These are phyloP conservation scores for Malus hybrid DNA, from an alignment of 331 rosid genomes.

Conservation along the genomic window DNA sequence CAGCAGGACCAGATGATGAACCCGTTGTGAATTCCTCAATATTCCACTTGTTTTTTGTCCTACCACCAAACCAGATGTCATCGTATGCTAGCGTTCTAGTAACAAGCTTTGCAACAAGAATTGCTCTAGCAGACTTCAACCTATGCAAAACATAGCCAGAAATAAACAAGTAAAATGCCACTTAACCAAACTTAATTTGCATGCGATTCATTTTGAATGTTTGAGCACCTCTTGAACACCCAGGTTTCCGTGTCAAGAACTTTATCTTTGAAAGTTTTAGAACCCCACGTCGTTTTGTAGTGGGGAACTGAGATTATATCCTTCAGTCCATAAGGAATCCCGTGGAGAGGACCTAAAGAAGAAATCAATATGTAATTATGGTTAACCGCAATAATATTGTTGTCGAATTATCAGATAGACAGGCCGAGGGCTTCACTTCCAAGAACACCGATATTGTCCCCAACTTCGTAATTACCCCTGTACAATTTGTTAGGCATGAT, in stretches of 20 bases:
- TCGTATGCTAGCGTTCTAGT: conserved; percentile 73
- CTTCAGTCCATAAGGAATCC: conserved; percentile 83
- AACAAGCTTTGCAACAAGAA: conserved; percentile 84
- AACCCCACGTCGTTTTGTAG: conserved; percentile 77
- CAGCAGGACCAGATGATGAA: conserved; percentile 76
- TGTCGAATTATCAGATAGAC: too few relatives aligned
- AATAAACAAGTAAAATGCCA: not conserved
- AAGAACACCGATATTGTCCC: too few relatives aligned
- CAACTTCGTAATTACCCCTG: too few relatives aligned
- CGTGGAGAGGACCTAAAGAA: conserved; percentile 63
- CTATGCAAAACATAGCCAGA: conserved; percentile 17
- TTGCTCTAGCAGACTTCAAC: conserved; percentile 55
- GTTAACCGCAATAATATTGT: not conserved
- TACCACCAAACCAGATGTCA: conserved; percentile 79
- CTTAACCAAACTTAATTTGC: not conserved
- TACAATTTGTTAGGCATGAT: too few relatives aligned
- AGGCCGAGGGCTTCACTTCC: too few relatives aligned
- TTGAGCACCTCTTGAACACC: conserved; percentile 56
- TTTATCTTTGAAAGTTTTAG: conserved; percentile 61
- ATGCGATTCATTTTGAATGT: not conserved
- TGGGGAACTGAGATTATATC: conserved; percentile 67
- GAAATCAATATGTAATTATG: not conserved
- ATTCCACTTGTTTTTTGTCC: conserved; percentile 77
- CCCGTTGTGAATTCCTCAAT: conserved; percentile 65
- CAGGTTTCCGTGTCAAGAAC: conserved; percentile 58